These are phyloP conservation scores for Otatea glauca DNA, from an alignment of 176 grass and related monocot genomes.

Conservation along the genomic window DNA sequence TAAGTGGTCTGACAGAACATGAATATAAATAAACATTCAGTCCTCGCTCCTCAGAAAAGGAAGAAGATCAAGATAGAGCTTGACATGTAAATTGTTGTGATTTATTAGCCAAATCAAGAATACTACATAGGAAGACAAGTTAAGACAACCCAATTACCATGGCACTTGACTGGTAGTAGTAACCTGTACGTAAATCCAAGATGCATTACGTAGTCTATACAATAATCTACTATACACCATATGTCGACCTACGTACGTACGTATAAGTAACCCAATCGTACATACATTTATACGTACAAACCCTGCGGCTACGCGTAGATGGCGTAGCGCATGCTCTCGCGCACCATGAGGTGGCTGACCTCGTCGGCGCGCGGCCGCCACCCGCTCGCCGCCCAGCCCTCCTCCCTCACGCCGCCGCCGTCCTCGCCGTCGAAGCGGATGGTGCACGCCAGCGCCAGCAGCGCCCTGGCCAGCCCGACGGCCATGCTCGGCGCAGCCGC, in stretches of 20 bases:
- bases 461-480: constrained; percentile 46
- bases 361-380: constrained; percentile 64
- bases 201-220: constrained; percentile 8
- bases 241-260: not conserved
- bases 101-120: constrained; percentile 20
- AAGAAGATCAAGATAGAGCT: not conserved
- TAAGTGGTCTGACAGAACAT: not conserved
- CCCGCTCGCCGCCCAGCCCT: constrained; percentile 50
- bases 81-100: not conserved
- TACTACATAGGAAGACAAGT: not conserved
- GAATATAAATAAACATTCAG: not conserved
- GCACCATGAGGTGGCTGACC: constrained; percentile 73
- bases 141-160: not conserved
- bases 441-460: constrained; percentile 58
- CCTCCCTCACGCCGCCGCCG: constrained; percentile 38
- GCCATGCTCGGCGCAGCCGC: constrained; percentile 24
- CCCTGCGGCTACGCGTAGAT: constrained; percentile 59
- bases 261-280: not conserved
- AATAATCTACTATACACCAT: constrained; percentile 1
- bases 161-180: not conserved
- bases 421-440: constrained; percentile 55
- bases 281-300: not conserved
- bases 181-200: not conserved
- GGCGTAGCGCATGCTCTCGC: constrained; percentile 78
- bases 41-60: not conserved